Evolutionary conservation across 2,329 filamentous ascomycete species (phyloP), one percentile per base, ranked within the genome.

Genomic region (Pyricularia sp.): DNA sequence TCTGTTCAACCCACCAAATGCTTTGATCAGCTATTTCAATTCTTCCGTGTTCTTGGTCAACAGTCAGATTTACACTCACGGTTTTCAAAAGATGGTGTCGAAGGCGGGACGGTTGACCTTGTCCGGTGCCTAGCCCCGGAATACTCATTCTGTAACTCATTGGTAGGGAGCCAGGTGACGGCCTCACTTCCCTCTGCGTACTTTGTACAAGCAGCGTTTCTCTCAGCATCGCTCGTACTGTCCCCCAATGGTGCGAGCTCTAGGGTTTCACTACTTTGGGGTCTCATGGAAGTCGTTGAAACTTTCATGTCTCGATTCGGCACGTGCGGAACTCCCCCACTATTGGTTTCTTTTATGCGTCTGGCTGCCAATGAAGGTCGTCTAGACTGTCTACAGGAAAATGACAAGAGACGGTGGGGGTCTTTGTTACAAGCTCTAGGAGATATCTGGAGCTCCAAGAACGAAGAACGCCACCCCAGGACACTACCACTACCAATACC

Each of bases 21-120:
- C 0, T 81, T 83, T 69, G 81, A 80, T 69, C 81, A 82, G 70
- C 73, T 83, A 1, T 79, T 78, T 70, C 72, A 75, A 4, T 78
- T 83, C 55, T 76, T 79, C 68, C 77, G 76, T 69, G 74, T 79
- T 10, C 75, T 81, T 67, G 73, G 75, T 10, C 74, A 72, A 70
- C 61, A 65, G 7, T 36, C 64, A 4, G 30, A 65, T 26, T 42
- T 65, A 33, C 64, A n/a, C 64, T 55, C 25, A 36, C 33, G 65
- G 68, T n/a, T 33, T 66, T 11, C 23, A 7, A 11, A 69, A 67
- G 63, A 50, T 26, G 23, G 23, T 11, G 14, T 20, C 31, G 64
- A 42, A 65, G 30, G 64, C 14, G 64, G 64, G 12, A 65, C 64
- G 2, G 17, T 26, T 25, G 64, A 23, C n/a, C 64, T 65, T 36